Evolutionary conservation across 2,329 filamentous ascomycete species (phyloP).

Genomic region (Onygenales sp.): DNA sequence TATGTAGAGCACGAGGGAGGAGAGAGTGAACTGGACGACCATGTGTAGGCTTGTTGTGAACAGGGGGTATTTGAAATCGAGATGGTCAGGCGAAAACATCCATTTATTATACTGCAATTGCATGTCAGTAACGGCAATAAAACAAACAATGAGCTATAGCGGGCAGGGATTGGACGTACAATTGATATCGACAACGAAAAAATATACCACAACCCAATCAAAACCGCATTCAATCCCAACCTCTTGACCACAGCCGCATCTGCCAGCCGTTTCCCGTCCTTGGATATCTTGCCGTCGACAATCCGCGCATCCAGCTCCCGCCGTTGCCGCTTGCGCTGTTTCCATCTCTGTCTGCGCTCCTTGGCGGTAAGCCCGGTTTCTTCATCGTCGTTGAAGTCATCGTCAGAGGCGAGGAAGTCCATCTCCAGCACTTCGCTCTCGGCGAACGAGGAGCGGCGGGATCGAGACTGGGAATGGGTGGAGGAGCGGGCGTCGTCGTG

Average conservation of each 20-base stretch:
- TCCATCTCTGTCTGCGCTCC: conserved; percentile 55
- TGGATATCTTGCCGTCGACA: conserved; percentile 51
- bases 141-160: conserved; percentile 8
- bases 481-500: conserved; percentile 6
- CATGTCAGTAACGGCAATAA: background rate
- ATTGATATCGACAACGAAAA: conserved; percentile 92
- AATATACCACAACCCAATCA: conserved; percentile 81
- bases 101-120: conserved; percentile 87
- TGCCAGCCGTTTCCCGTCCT: conserved; percentile 60
- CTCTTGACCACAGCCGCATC: conserved; percentile 63
- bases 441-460: conserved; percentile 33
- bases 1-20: conserved; percentile 68
- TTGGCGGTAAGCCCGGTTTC: conserved; percentile 74
- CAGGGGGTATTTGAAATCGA: conserved; percentile 88
- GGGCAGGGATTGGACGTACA: conserved; percentile 43
- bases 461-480: conserved; percentile 11
- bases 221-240: conserved; percentile 62
- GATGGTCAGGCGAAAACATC: conserved; percentile 85
- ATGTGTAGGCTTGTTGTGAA: conserved; percentile 95
- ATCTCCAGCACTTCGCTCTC: conserved; percentile 49
- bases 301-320: conserved; percentile 62
- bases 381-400: conserved; percentile 74
- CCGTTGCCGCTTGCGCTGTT: conserved; percentile 57
- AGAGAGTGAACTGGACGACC: conserved; percentile 81
- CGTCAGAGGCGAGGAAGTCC: conserved; percentile 54